Evolutionary conservation across 371 early-diverging fungal species (phyloP), one percentile per base, ranked within the genome.

Genomic region (Nematocida displodere): DNA sequence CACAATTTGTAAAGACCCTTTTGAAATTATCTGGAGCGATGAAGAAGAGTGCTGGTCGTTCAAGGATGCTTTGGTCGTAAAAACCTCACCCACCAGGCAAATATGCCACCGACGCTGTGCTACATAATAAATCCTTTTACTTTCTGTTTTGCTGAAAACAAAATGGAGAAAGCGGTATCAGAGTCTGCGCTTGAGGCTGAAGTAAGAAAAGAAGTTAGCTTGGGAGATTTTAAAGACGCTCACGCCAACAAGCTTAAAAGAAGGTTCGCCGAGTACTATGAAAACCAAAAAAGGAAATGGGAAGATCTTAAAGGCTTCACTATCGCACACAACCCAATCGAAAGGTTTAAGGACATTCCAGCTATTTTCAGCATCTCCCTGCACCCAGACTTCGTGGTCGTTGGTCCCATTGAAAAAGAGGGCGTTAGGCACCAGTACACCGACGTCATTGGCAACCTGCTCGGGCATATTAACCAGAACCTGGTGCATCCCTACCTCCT

Each of bases 11-110:
- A 56, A 56, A 42, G 75, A 71, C 33, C 37, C 49, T 4, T 62
- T 71, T 58, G 75, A 71, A 29, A 47, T 71, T 31, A 61, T 71
- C 13, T 71, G 75, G 75, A 71, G 75, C 20, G 75, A 71, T 24
- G 63, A 71, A 34, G 56, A 50, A 37, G 75, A 71, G 61, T 59
- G 59, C 24, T 71, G 75, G 75, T 33, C 48, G 8, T 71, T 71
- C 36, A 71, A 71, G 46, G 75, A 71, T 50, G 75, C 75, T 20
- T 11, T 71, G n/a, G 5, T 59, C 3, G 24, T 71, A 1, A n/a
- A 62, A 8, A 29, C 59, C 2, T 29, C 29, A 8, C 75, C 75
- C 54, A 56, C 58, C 22, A 55, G 75, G 20, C 64, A 71, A 33
- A 61, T 71, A n/a, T 71, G 68, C 50, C 75, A 71, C 47, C n/a